Base-by-base conservation (phyloP, 768 basidiomycete species). In the Pisolithus marmoratus region DNA sequence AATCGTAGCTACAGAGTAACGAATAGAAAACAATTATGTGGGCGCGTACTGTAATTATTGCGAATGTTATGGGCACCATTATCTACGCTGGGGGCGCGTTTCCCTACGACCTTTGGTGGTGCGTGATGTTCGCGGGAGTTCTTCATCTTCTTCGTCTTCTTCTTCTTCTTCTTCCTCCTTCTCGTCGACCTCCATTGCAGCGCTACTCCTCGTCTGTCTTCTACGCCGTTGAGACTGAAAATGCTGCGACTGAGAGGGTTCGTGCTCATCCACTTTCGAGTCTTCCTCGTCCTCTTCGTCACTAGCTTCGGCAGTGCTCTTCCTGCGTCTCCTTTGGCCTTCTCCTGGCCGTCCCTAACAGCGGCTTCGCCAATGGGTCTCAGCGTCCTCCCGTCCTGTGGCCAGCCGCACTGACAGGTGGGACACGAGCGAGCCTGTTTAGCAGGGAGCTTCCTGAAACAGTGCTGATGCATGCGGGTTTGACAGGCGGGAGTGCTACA, bases 341-440 rank as follows among this genome's bases (percentile, higher is more conserved):
- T 71, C 64, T 82, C 82, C 24, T 87, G 82, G 8, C 81, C 84
- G 45, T 81, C 80, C 48, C 72, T 76, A 43, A 76, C 77, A 5
- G 89, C 89, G 6, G 64, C 78, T 68, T 92, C 90, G 14, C 90
- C 90, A 14, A 92, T 68, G 5, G 78, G 76, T 3, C 64, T 55
- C 37, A 90, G 73, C 19, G 71, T 63, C n/a, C 69, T 72, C 5
- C 67, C 64, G n/a, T 78, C 73, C 22, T 64, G 62, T 4, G 84
- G 79, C 90, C 89, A 94, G 45, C 78, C 75, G 37, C 57, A 64
- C 3, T 55, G 63, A 67, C 86, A 91, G 7, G 74, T 58, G 5
- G 87, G 81, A 55, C 89, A 91, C 14, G 56, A 57, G 37, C 70
- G 68, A 27, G 27, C 17, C 8, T 47, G 29, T 11, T 70, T 69